A percentile compares a stretch with the other conserved stretches of the same genome.
These are phyloP conservation scores for Ochetophila trinervis DNA, from an alignment of 306 rosid species.

Conservation along the genomic window DNA sequence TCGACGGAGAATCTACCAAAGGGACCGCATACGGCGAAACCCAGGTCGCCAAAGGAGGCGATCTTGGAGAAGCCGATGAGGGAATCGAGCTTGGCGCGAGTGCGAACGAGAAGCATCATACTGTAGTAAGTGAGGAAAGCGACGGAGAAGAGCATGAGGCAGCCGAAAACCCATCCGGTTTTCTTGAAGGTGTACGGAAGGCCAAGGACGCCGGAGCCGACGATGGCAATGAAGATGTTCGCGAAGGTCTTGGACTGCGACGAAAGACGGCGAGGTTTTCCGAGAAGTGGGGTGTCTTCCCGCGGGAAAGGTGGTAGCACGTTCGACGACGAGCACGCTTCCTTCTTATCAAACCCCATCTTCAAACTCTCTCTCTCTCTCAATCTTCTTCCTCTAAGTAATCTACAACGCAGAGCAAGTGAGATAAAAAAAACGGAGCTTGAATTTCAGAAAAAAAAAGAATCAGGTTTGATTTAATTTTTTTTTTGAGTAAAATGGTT, in stretches of 20 bases:
- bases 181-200: conserved; percentile 67
- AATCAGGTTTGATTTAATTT: no score
- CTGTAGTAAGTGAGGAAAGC: conserved; percentile 64
- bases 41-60: conserved; percentile 65
- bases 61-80: conserved; percentile 33
- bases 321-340: conserved; percentile 47
- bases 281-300: conserved; percentile 58
- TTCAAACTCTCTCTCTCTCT: neutral
- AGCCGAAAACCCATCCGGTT: conserved; percentile 59
- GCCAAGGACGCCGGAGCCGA: conserved; percentile 70
- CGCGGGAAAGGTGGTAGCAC: conserved; percentile 38
- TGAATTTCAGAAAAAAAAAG: no score
- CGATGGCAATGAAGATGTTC: conserved; percentile 66
- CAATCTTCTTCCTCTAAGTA: no score
- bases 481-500: no score
- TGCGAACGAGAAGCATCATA: conserved; percentile 62
- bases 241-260: conserved; percentile 59
- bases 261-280: conserved; percentile 36
- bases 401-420: no score
- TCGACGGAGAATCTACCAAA: conserved; percentile 57
- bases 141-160: conserved; percentile 47
- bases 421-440: no score
- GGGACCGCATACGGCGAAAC: conserved; percentile 52
- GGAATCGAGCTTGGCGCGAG: conserved; percentile 64
- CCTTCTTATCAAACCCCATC: conserved; percentile 41